Evolutionary conservation across 352 stramenopile genomes (phyloP), one percentile per base, ranked within the genome.

Genomic region (Globisporangium splendens): DNA sequence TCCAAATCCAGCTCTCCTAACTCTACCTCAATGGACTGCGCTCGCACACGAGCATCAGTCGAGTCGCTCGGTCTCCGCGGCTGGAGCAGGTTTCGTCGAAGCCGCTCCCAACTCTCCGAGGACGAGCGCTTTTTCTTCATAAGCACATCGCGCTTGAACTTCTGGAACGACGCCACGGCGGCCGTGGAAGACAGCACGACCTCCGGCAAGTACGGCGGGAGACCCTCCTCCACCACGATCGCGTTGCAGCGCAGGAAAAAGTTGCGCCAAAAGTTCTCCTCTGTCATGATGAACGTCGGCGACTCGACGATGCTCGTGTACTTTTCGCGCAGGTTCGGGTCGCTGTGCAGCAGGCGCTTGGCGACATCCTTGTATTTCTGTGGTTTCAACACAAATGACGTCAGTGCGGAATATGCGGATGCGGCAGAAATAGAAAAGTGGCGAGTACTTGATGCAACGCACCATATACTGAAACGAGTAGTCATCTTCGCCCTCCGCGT

Each of bases 201-300:
- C 44, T 87, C 74, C 2, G 67, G 72, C 46, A 90, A 66, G 50
- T 88, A 90, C 7, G 80, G 62, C 42, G 70, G 50, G 31, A 84
- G 61, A 2, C 63, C 61, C 22, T 68, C 58, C 1, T 60, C 62
- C 8, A 87, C 41, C 8, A 76, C 64, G 8, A 87, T 47, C 15
- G 74, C 66, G 44, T 90, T 90, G 64, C 77, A 88, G 43, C 74
- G 77, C 53, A 90, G 59, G 55, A 90, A 87, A 59, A 82, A 88
- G 46, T 90, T 86, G 59, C 78, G 77, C 77, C 77, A 90, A 63
- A 90, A 88, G 5, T 65, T 41, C 39, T 82, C 66, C 48, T 90
- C 79, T 0, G 70, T 64, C 10, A 90, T 54, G 6, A 80, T 56
- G n/a, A 73, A 62, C 39, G 61, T 54, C 31, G 65, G 63, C 21